Percentiles rank a stretch among this genome's conserved stretches.
Conservation (phyloP, 164 flowering plant genomes). For the Vitis labrusca region DNA sequence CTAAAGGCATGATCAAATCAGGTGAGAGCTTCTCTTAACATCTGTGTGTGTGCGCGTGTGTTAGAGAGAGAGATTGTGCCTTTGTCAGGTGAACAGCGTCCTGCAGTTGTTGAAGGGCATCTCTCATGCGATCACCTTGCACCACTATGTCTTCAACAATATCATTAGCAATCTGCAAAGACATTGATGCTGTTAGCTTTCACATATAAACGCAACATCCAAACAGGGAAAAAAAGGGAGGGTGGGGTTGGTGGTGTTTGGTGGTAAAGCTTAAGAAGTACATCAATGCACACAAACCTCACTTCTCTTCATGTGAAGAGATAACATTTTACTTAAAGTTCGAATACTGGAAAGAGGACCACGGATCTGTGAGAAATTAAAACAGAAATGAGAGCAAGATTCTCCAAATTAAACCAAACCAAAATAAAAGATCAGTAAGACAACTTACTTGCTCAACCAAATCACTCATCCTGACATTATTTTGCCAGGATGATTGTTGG, state of each 20-base stretch:
- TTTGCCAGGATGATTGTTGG: constrained; percentile 98
- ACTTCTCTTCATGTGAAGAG: constrained; percentile 60
- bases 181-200: background rate
- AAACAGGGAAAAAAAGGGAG: background rate
- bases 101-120: constrained; percentile 85
- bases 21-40: background rate
- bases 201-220: background rate
- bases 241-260: no score
- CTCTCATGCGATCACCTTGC: constrained; percentile 76
- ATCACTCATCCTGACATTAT: constrained; percentile 80
- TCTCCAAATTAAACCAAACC: constrained; percentile 3
- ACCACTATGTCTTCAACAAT: constrained; percentile 78
- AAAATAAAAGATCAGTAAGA: constrained; percentile 1
- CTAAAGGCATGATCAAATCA: background rate
- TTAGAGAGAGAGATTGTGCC: constrained; percentile 34
- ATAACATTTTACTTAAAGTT: constrained; percentile 76
- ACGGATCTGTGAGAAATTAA: constrained; percentile 57
- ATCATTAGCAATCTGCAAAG: constrained; percentile 69
- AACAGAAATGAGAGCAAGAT: constrained; percentile 5
- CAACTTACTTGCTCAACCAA: constrained; percentile 84
- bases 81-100: constrained; percentile 91
- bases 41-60: no score
- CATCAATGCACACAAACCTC: constrained; percentile 48
- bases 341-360: constrained; percentile 88
- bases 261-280: no score